Evolutionary conservation across 2,329 filamentous ascomycete species (phyloP), one percentile per base, ranked within the genome.

Genomic region (Scedosporium minutisporum): DNA sequence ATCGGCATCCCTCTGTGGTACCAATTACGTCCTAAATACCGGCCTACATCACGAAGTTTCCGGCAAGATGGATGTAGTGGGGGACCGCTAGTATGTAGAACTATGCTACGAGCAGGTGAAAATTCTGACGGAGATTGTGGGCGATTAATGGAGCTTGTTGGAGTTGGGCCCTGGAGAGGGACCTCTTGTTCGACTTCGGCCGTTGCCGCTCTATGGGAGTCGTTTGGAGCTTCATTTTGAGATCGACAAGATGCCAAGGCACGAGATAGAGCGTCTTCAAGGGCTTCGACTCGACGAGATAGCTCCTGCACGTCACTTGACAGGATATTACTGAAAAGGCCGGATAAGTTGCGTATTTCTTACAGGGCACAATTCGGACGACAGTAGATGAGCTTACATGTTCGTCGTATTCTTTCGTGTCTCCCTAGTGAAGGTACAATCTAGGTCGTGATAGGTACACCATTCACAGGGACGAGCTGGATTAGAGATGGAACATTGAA

Each of bases 1-100:
- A 81, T 75, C 0, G 80, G 81, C 1, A 82, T 75, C 6, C 81
- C 79, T 14, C 77, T 79, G 58, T 76, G 73, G 6, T 76, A 70
- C 66, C 76, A 80, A 38, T 81, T 76, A 12, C 74, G 73, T 9
- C 80, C 80, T 9, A 82, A 69, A 62, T 78, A 73, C 57, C 75
- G 72, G 0, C 80, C 79, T 3, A 77, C 77, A 65, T 55, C 51
- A 80, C 81, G 67, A 80, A 76, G 3, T 81, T 71, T 18, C 75
- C 74, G 9, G 75, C 74, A 2, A 64, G 65, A 14, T 62, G 64
- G 6, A 61, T 14, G 58, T 57, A 4, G 9, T 53, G n/a, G 62
- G 44, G 27, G 60, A 58, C 1, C 21, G 38, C 9, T 23, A 4
- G 16, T 3, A 18, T 14, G 58, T 18, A 38, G 23, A 1, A 12